Conservation (phyloP, 495 filamentous ascomycete genomes). For the Penicillium diatomitis region DNA sequence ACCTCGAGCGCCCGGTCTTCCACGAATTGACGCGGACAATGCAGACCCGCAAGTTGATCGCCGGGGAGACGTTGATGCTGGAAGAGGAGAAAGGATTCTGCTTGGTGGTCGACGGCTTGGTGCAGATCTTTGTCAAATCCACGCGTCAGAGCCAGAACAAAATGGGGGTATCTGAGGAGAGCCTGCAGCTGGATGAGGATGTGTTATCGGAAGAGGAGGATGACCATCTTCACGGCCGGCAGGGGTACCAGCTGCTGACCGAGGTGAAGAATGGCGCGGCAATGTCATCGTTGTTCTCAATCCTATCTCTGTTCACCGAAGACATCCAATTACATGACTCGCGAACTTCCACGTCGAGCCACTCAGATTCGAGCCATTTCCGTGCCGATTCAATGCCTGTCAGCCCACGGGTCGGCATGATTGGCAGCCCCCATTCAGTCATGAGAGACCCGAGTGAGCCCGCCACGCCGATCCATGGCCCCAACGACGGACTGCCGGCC, state of each 20-base stretch:
- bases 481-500: constrained; percentile 30
- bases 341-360: constrained; percentile 32
- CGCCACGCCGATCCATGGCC: constrained; percentile 9
- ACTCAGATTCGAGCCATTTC: constrained; percentile 27
- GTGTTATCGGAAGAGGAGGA: constrained; percentile 60
- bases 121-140: constrained; percentile 98
- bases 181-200: constrained; percentile 13
- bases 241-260: constrained; percentile 85
- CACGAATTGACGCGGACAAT: constrained; percentile 95
- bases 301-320: constrained; percentile 92
- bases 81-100: constrained; percentile 99
- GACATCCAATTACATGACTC: constrained; percentile 71
- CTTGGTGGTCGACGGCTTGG: constrained; percentile 89
- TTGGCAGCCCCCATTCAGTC: constrained; percentile 28
- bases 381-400: constrained; percentile 34
- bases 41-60: constrained; percentile 93
- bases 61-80: constrained; percentile 86
- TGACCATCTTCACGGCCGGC: constrained; percentile 47
- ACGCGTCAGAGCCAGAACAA: constrained; percentile 44
- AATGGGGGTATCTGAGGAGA: constrained; percentile 14
- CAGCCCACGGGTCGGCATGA: constrained; percentile 29
- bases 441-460: constrained; percentile 13
- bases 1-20: constrained; percentile 91
- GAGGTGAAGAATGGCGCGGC: constrained; percentile 97
- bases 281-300: constrained; percentile 97